Conservation (phyloP, 805 yeast genomes). For the Debaryomyces hansenii region DNA sequence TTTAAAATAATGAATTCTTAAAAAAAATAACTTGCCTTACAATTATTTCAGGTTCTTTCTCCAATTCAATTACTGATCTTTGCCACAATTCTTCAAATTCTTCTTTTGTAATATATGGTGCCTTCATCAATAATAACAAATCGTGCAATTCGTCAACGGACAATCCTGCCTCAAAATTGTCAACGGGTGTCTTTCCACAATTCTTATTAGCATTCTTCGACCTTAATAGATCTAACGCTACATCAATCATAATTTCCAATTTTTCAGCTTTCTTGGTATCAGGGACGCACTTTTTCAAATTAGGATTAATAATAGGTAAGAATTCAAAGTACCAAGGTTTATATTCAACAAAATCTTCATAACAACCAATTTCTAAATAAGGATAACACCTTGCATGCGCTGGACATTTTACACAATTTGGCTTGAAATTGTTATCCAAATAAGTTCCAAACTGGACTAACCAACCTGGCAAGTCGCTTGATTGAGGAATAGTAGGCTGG, state of each 20-base stretch:
- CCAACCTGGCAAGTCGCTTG: slow-evolving; percentile 24
- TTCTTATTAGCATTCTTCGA: slow-evolving; percentile 62
- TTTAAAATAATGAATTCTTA: not conserved
- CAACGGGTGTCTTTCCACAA: slow-evolving; percentile 52
- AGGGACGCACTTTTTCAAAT: slow-evolving; percentile 56
- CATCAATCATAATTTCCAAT: slow-evolving; percentile 62
- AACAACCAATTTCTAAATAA: slow-evolving; percentile 62
- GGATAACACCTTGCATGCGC: slow-evolving; percentile 74
- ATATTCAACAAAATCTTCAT: slow-evolving; percentile 56
- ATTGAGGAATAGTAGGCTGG: slow-evolving; percentile 38
- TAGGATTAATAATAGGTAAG: slow-evolving; percentile 57
- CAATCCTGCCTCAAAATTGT: slow-evolving; percentile 52
- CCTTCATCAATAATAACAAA: slow-evolving; percentile 46
- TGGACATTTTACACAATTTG: slow-evolving; percentile 78
- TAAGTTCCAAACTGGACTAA: slow-evolving; percentile 41
- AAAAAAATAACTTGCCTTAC: slow-evolving; percentile 66
- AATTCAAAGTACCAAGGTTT: slow-evolving; percentile 60
- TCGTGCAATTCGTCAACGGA: slow-evolving; percentile 50
- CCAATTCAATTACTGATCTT: slow-evolving; percentile 59
- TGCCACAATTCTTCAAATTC: slow-evolving; percentile 79
- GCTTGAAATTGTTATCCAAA: slow-evolving; percentile 48
- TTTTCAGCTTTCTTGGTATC: slow-evolving; percentile 73
- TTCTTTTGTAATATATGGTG: slow-evolving; percentile 49
- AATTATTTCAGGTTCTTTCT: slow-evolving; percentile 66
- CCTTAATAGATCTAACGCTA: slow-evolving; percentile 65